Conservation (phyloP, 2,329 filamentous ascomycete species). For the Sporothrix euskadiensis region DNA sequence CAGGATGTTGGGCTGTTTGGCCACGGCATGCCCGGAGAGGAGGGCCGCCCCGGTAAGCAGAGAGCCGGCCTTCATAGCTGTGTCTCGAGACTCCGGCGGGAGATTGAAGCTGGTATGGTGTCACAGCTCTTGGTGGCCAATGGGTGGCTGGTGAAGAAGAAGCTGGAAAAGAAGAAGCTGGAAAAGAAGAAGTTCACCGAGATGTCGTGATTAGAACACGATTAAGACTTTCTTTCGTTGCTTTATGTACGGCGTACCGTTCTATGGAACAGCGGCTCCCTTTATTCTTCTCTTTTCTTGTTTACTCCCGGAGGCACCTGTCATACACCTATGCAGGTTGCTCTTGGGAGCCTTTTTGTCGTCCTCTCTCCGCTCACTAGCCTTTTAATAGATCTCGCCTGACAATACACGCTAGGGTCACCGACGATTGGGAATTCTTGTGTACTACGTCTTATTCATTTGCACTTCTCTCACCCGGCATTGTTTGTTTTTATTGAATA, state of each 20-base stretch:
- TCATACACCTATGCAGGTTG: background rate
- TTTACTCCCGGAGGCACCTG: background rate
- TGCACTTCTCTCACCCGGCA: background rate
- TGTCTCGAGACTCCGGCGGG: background rate
- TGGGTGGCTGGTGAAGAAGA: background rate
- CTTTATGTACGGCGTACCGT: background rate
- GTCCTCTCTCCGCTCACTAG: background rate
- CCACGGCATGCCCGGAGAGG: background rate
- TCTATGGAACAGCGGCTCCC: background rate
- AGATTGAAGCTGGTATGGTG: background rate
- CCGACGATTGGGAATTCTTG: background rate
- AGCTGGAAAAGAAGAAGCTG: background rate
- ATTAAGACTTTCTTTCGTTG: background rate
- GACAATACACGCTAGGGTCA: background rate
- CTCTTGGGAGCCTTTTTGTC: background rate
- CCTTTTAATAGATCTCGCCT: background rate
- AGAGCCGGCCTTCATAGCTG: background rate
- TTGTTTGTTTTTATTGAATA: background rate
- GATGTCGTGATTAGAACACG: background rate
- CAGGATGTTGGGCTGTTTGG: conserved; percentile 5
- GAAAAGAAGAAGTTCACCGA: background rate
- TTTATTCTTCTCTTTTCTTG: background rate
- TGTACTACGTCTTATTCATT: background rate
- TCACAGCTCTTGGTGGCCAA: background rate
- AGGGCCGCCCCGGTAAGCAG: background rate